These are phyloP conservation scores for Cephalotrichum gorgonifer DNA, from an alignment of 2,329 filamentous ascomycete genomes.

Conservation along the genomic window DNA sequence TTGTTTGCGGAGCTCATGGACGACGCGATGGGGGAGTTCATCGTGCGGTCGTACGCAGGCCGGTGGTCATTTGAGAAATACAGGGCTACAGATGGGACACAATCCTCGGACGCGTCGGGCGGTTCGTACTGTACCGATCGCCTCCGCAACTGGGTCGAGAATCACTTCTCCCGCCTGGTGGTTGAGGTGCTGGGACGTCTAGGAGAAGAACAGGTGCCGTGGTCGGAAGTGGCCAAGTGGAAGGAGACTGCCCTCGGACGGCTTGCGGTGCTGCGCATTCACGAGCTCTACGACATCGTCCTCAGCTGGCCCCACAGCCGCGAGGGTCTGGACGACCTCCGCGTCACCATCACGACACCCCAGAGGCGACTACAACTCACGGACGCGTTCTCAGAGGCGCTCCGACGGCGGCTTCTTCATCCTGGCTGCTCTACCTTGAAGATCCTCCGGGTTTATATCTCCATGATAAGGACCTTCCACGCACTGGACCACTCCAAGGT, in stretches of 20 bases:
- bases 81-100: background rate
- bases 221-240: slow-evolving; percentile 55
- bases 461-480: slow-evolving; percentile 68
- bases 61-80: slow-evolving; percentile 38
- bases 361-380: slow-evolving; percentile 61
- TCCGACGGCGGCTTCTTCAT: slow-evolving; percentile 60
- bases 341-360: slow-evolving; percentile 58
- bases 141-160: slow-evolving; percentile 57
- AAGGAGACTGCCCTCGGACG: slow-evolving; percentile 59
- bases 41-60: slow-evolving; percentile 50
- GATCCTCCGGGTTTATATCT: slow-evolving; percentile 68
- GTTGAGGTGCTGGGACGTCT: slow-evolving; percentile 47
- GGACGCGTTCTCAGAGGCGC: slow-evolving; percentile 53
- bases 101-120: background rate
- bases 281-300: slow-evolving; percentile 70
- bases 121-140: slow-evolving; percentile 43
- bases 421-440: slow-evolving; percentile 66
- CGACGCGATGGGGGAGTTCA: slow-evolving; percentile 51
- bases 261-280: slow-evolving; percentile 58
- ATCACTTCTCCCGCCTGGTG: slow-evolving; percentile 54
- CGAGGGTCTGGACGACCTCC: slow-evolving; percentile 64
- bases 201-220: slow-evolving; percentile 30
- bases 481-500: slow-evolving; percentile 69
- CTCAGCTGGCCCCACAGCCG: slow-evolving; percentile 62
- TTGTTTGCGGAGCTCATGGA: slow-evolving; percentile 65